Conservation (phyloP, 176 grass and related monocot species). For the Secale cereale region DNA sequence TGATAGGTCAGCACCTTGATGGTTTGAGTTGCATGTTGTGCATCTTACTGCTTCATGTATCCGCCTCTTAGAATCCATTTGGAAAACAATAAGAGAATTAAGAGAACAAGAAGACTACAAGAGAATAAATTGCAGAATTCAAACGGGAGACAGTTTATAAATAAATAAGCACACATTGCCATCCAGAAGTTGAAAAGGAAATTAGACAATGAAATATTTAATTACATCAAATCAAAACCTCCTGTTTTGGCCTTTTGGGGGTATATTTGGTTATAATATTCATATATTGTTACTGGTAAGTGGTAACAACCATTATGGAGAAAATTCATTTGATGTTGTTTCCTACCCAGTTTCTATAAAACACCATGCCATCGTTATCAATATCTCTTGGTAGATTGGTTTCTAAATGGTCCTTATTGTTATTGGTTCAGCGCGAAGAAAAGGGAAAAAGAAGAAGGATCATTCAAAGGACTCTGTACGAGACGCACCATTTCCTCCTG, state of each 20-base stretch:
- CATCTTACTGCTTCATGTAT: not conserved
- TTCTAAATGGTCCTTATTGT: not conserved
- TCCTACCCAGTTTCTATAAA: not conserved
- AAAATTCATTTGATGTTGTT: slow-evolving; percentile 2
- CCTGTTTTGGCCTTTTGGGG: not conserved
- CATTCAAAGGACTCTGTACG: slow-evolving; percentile 56
- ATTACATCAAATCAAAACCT: not conserved
- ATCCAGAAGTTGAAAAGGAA: slow-evolving; percentile 12
- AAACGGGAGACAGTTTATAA: not conserved
- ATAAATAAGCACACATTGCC: not conserved
- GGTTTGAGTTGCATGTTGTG: not conserved
- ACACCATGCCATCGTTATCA: not conserved
- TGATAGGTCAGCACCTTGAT: not conserved
- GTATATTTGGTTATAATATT: not conserved
- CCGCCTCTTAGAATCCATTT: slow-evolving; percentile 1
- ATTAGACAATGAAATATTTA: not conserved
- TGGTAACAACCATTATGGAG: not conserved
- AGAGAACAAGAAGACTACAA: not conserved
- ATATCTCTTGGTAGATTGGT: slow-evolving; percentile 20
- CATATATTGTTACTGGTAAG: not conserved
- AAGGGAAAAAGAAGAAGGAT: slow-evolving; percentile 96
- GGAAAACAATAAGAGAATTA: not conserved
- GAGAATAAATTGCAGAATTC: not conserved
- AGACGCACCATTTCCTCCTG: slow-evolving; percentile 59
- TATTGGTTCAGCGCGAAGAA: slow-evolving; percentile 55